Evolutionary conservation across 2,329 filamentous ascomycete genomes (phyloP).

Genomic region (Colletotrichum eleusines): DNA sequence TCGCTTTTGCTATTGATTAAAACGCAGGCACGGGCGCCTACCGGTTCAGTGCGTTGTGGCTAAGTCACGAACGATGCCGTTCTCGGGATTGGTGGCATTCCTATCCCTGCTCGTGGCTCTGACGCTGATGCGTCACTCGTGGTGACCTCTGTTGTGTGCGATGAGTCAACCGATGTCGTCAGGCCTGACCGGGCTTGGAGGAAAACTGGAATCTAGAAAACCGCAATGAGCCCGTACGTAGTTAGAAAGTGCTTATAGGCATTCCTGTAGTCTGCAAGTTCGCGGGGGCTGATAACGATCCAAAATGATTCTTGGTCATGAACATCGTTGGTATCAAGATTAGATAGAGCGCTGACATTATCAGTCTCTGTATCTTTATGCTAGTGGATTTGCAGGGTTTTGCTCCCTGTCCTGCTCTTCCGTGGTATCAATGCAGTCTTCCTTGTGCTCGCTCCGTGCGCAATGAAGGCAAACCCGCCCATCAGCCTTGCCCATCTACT

Average conservation of each 20-base stretch:
- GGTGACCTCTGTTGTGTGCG: not conserved
- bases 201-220: not conserved
- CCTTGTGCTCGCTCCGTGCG: not conserved
- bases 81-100: not conserved
- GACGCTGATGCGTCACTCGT: constrained; percentile 11
- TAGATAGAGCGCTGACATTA: constrained; percentile 14
- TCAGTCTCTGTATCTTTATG: constrained; percentile 23
- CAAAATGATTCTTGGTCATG: constrained; percentile 6
- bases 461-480: not conserved
- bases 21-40: not conserved
- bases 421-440: constrained; percentile 5
- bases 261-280: not conserved
- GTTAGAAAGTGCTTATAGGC: not conserved
- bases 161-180: not conserved
- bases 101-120: not conserved
- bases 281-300: not conserved
- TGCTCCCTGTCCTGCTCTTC: not conserved
- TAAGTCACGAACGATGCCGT: constrained; percentile 21
- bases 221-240: not conserved
- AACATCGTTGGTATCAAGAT: constrained; percentile 34
- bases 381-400: constrained; percentile 14
- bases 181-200: not conserved
- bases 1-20: not conserved
- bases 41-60: not conserved
- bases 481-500: not conserved